Conservation (phyloP, 208 protist species). For the Trypanosoma theileri region DNA sequence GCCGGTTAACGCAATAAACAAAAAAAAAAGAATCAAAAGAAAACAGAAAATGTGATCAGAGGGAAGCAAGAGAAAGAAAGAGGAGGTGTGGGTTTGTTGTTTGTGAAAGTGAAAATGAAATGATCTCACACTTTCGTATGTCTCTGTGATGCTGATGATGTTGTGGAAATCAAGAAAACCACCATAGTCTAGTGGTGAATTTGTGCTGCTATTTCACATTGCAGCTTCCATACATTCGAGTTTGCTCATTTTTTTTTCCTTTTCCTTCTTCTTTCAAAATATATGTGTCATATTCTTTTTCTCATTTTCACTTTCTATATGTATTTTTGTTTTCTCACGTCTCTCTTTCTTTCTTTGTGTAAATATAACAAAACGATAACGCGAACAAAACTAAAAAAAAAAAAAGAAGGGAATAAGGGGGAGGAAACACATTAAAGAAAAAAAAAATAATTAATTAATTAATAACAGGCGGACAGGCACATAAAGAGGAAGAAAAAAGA, state of each 20-base stretch:
- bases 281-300: neutral
- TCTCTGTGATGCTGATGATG: too few species aligned
- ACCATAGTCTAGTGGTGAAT: too few species aligned
- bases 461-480: neutral
- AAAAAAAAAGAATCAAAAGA: neutral
- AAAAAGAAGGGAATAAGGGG: conserved; percentile 3
- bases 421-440: neutral
- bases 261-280: neutral
- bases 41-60: neutral
- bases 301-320: conserved; percentile 18
- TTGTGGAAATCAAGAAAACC: too few species aligned
- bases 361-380: neutral
- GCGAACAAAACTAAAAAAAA: conserved; percentile 16
- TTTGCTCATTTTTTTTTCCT: neutral
- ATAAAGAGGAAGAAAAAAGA: too few species aligned
- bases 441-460: neutral
- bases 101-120: too few species aligned
- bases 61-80: too few species aligned
- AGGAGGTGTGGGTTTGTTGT: too few species aligned
- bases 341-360: conserved; percentile 12
- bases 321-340: neutral
- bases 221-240: too few species aligned
- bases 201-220: too few species aligned
- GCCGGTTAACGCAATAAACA: conserved; percentile 16
- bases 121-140: too few species aligned